Percentiles rank a stretch among this genome's conserved stretches.
phyloP scores from a whole-genome alignment of 148 eudicot species.

The Rheum nobile region DNA sequence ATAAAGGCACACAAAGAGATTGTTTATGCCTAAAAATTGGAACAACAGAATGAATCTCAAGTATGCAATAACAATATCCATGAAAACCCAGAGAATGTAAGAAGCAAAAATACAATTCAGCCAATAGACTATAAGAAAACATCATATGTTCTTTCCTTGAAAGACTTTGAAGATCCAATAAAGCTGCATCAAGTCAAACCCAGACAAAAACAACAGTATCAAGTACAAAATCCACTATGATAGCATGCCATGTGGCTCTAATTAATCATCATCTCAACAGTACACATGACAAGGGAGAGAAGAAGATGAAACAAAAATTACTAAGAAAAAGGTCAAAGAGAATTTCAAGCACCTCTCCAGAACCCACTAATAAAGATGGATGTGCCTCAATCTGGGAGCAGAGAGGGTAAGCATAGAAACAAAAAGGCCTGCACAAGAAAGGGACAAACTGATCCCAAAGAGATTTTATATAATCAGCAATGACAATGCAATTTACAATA shows the following conservation, averaged over 20 bases:
- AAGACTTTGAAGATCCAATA: not conserved
- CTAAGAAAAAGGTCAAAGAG: constrained; percentile 2
- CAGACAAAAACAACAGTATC: constrained; percentile 17
- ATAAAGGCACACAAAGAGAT: not conserved
- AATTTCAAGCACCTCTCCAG: constrained; percentile 19
- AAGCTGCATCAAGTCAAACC: constrained; percentile 14
- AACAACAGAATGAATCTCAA: not conserved
- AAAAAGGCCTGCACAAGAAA: constrained; percentile 16
- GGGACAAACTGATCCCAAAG: constrained; percentile 57
- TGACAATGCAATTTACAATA: constrained; percentile 35
- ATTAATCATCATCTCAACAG: not conserved
- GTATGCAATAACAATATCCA: too few species aligned
- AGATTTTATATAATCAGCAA: constrained; percentile 35
- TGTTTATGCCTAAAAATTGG: not conserved
- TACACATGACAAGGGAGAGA: not conserved
- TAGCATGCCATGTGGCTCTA: constrained; percentile 3
- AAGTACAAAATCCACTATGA: constrained; percentile 14
- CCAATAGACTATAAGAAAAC: not conserved
- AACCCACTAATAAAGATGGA: constrained; percentile 14
- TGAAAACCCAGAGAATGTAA: not conserved
- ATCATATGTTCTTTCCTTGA: not conserved
- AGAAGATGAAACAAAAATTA: constrained; percentile 2
- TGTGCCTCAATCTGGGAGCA: constrained; percentile 33
- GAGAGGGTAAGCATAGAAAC: constrained; percentile 21
- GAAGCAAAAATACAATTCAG: not conserved